Conservation (phyloP, 345 rosid genomes). For the Eucalyptus coolabah region DNA sequence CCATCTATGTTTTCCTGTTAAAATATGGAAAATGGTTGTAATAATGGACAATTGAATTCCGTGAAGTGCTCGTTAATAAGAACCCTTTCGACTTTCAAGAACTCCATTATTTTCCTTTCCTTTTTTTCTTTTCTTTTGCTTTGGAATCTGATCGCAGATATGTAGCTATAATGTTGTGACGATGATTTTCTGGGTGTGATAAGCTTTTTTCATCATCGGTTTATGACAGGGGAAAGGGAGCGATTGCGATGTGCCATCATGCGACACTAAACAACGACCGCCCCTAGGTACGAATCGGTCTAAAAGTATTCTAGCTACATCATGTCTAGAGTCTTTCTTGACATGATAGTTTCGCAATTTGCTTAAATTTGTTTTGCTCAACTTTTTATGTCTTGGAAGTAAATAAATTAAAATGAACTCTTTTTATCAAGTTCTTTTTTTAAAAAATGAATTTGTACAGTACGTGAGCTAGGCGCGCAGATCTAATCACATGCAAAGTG, state of each 20-base stretch:
- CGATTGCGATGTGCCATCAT: background rate
- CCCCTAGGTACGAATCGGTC: background rate
- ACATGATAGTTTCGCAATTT: background rate
- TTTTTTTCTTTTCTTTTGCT: background rate
- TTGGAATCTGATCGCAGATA: background rate
- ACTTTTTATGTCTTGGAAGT: background rate
- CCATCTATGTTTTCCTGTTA: background rate
- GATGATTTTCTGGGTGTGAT: background rate
- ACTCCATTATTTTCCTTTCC: background rate
- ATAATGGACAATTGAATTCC: background rate
- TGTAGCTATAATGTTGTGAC: background rate
- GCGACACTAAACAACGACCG: background rate
- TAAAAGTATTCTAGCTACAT: background rate
- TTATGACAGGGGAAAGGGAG: background rate
- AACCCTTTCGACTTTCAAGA: background rate
- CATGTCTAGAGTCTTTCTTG: background rate
- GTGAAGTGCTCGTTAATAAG: background rate
- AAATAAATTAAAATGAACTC: background rate
- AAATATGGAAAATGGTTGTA: background rate
- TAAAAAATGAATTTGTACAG: background rate
- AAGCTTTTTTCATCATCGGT: background rate
- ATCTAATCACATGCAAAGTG: background rate
- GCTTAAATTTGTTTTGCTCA: background rate
- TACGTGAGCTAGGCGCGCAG: background rate
- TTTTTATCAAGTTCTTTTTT: background rate